Percentiles rank a stretch among this genome's conserved stretches.
These are phyloP conservation scores for Rhodotorula kratochvilovae DNA, from an alignment of 768 basidiomycete genomes.

Conservation along the genomic window DNA sequence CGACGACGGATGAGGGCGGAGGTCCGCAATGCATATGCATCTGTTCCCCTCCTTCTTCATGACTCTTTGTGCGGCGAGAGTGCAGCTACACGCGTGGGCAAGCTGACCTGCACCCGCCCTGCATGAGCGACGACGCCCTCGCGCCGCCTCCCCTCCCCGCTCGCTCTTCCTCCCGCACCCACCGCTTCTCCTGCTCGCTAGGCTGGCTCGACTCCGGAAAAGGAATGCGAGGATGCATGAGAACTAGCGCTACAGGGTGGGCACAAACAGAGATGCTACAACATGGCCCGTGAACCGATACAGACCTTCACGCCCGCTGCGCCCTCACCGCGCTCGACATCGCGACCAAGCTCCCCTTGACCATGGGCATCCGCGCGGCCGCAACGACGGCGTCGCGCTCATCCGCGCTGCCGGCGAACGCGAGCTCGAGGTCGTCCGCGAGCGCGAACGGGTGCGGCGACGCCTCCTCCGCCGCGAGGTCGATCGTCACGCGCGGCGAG, in stretches of 20 bases:
- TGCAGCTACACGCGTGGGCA: no score
- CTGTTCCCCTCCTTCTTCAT: no score
- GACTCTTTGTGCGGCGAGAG: no score
- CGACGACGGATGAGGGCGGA: no score
- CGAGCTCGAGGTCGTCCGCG: not conserved
- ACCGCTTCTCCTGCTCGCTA: no score
- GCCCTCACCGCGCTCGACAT: not conserved
- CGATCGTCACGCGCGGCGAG: not conserved
- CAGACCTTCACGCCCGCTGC: not conserved
- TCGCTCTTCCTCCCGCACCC: no score
- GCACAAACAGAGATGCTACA: no score
- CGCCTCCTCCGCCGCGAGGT: not conserved
- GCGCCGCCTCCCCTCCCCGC: no score
- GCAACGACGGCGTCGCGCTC: not conserved
- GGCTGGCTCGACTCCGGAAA: not conserved
- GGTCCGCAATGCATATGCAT: not conserved
- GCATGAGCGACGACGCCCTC: no score
- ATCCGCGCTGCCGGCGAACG: not conserved
- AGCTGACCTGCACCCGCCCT: no score
- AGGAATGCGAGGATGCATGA: no score
- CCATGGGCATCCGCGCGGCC: not conserved
- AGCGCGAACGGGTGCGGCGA: not conserved
- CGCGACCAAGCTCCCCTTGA: not conserved
- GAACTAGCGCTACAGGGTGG: not conserved
- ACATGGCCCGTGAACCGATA: no score